These are phyloP conservation scores for Clavaria fumosa DNA, from an alignment of 768 basidiomycete genomes.

Conservation along the genomic window DNA sequence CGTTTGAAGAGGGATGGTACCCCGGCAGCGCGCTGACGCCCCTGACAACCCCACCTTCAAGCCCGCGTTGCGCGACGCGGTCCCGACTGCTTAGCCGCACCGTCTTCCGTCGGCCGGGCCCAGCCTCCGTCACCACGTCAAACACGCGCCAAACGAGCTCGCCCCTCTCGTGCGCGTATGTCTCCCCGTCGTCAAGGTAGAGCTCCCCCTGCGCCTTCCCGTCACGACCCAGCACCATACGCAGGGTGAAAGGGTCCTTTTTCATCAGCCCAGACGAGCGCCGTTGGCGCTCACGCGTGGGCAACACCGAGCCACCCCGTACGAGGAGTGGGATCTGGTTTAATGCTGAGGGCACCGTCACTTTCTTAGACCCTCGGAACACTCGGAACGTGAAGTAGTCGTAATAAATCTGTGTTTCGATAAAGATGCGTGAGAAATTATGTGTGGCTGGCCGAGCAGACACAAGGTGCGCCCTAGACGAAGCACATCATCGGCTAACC, in stretches of 20 bases:
- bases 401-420: conserved; percentile 63
- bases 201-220: conserved; percentile 63
- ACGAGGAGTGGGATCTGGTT: conserved; percentile 72
- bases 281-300: conserved; percentile 77
- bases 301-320: conserved; percentile 80
- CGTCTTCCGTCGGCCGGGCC: no score
- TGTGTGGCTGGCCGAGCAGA: conserved; percentile 1
- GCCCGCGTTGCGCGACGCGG: conserved; percentile 30
- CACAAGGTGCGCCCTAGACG: no score
- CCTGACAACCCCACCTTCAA: conserved; percentile 34
- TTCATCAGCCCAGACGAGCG: conserved; percentile 80
- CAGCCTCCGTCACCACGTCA: conserved; percentile 30
- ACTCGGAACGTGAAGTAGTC: conserved; percentile 69
- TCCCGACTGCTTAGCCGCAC: conserved; percentile 41
- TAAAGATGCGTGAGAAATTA: neutral
- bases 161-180: conserved; percentile 60
- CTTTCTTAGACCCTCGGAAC: conserved; percentile 47
- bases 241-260: conserved; percentile 83
- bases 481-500: no score
- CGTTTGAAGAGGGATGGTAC: conserved; percentile 41
- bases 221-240: conserved; percentile 55
- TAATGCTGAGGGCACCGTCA: conserved; percentile 71
- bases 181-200: conserved; percentile 90
- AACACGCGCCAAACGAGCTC: conserved; percentile 78
- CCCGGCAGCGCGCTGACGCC: conserved; percentile 36